Percentiles rank a stretch among this genome's conserved stretches.
phyloP scores from a whole-genome alignment of 1,284 basidiomycete species.

The Ustilago lituana region DNA sequence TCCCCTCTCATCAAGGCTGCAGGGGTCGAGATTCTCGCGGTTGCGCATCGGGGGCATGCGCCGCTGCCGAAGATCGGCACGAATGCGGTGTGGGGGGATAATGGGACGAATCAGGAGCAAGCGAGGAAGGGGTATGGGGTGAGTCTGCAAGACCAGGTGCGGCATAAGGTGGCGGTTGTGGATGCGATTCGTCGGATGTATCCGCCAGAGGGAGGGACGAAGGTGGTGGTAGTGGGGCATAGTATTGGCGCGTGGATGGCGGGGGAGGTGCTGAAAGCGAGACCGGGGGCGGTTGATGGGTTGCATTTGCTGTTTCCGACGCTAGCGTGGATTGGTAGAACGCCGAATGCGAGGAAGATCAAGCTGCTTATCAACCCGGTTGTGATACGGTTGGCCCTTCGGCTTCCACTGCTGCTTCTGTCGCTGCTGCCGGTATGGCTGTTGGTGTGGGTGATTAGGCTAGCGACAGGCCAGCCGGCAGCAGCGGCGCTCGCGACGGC shows the following conservation, averaged over 20 bases:
- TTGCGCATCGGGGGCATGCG: constrained; percentile 55
- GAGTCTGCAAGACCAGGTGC: constrained; percentile 47
- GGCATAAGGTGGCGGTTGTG: constrained; percentile 49
- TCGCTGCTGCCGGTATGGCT: no score
- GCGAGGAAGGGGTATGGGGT: constrained; percentile 30
- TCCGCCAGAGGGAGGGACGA: constrained; percentile 10
- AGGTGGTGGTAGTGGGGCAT: constrained; percentile 53
- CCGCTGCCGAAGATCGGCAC: constrained; percentile 27
- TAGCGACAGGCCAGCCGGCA: constrained; percentile 30
- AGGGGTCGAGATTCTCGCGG: constrained; percentile 47
- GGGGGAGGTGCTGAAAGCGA: constrained; percentile 32
- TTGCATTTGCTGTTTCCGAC: constrained; percentile 58
- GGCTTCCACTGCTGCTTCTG: constrained; percentile 47
- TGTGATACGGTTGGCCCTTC: constrained; percentile 11
- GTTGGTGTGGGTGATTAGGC: constrained; percentile 30
- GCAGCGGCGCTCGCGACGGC: constrained; percentile 36
- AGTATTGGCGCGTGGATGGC: constrained; percentile 56
- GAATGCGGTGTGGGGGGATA: constrained; percentile 26
- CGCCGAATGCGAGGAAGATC: constrained; percentile 49
- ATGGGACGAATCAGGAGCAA: constrained; percentile 9
- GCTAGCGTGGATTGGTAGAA: constrained; percentile 46
- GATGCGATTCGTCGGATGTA: constrained; percentile 35
- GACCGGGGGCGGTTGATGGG: constrained; percentile 31
- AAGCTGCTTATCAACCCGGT: constrained; percentile 27
- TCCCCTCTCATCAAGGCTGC: not conserved